Base-by-base conservation (phyloP, 139 green algal species). In the Chlorella sp. region DNA sequence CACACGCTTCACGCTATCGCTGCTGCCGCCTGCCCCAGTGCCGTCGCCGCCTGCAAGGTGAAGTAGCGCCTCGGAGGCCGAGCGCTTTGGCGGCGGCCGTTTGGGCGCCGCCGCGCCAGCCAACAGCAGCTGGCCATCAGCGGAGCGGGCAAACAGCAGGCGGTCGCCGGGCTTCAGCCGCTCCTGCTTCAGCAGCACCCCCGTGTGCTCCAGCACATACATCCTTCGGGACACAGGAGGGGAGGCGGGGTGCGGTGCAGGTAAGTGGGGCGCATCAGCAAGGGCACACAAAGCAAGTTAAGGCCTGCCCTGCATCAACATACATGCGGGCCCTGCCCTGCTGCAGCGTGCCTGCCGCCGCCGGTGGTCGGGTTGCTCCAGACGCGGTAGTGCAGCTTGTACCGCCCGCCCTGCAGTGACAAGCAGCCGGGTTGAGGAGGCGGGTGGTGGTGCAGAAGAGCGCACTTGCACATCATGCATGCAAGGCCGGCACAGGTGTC, bases 131-230 rank as follows among this genome's bases (percentile, higher is more conserved):
- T 36, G 2, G 38, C n/a, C 48, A 17, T 28, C 46, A 19, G 28
- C 38, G 17, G 51, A 38, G 26, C 76, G 76, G 0, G 76, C 76
- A 58, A 81, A 58, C 36, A 81, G 36, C n/a, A 81, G 34, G 16
- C 69, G 54, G 28, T 81, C 76, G 0, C 76, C 76, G 0, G 51
- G 54, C 22, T 40, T 32, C 6, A 83, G 40, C 20, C 41, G 41
- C 40, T 83, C 58, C 2, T 30, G 38, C 6, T 22, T n/a, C 40
- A 83, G 6, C 36, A 83, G 60, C 14, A 2, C 26, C 17, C 60
- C 40, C 28, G 77, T 83, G 6, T 41, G 60, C 77, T 83, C 60
- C 16, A 83, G 43, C 40, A 83, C 19, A 13, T 83, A 83, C 77
- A 83, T 83, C 77, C 77, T 73, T n/a, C n/a, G 8, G 40, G 26